Evolutionary conservation across 2,329 filamentous ascomycete species (phyloP).

Genomic region (Exophiala dermatitidis): DNA sequence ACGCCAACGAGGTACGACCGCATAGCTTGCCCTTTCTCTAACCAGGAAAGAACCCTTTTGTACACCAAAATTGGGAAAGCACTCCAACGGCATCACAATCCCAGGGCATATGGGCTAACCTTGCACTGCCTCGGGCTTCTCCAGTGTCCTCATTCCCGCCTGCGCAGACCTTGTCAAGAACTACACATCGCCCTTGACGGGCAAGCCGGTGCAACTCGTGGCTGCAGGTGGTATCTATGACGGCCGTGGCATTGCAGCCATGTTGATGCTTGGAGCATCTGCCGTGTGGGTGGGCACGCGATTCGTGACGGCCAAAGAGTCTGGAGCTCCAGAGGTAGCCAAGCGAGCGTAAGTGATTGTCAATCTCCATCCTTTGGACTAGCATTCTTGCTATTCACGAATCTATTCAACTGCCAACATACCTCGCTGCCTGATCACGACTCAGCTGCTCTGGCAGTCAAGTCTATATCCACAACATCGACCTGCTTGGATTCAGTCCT

Average conservation of each 20-base stretch:
- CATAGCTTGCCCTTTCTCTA: background rate
- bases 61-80: background rate
- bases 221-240: slow-evolving; percentile 74
- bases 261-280: slow-evolving; percentile 69
- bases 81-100: too few species aligned
- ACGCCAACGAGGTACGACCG: slow-evolving; percentile 53
- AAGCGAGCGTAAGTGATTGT: slow-evolving; percentile 14
- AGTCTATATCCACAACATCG: too few species aligned
- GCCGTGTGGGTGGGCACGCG: slow-evolving; percentile 82
- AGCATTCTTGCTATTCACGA: too few species aligned
- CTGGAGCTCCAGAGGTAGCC: slow-evolving; percentile 38
- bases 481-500: too few species aligned
- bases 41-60: background rate
- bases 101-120: too few species aligned
- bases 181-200: slow-evolving; percentile 59
- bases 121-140: background rate
- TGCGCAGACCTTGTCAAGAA: slow-evolving; percentile 66
- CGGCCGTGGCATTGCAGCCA: slow-evolving; percentile 63
- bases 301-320: slow-evolving; percentile 69
- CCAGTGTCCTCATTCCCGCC: slow-evolving; percentile 62
- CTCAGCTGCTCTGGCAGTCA: too few species aligned
- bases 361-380: background rate
- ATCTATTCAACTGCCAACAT: too few species aligned
- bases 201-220: slow-evolving; percentile 61
- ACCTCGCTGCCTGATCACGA: too few species aligned